Percentiles rank a stretch among this genome's conserved stretches.
Evolutionary conservation across 2,329 filamentous ascomycete species (phyloP).

Genomic region (Ramichloridium luteum): DNA sequence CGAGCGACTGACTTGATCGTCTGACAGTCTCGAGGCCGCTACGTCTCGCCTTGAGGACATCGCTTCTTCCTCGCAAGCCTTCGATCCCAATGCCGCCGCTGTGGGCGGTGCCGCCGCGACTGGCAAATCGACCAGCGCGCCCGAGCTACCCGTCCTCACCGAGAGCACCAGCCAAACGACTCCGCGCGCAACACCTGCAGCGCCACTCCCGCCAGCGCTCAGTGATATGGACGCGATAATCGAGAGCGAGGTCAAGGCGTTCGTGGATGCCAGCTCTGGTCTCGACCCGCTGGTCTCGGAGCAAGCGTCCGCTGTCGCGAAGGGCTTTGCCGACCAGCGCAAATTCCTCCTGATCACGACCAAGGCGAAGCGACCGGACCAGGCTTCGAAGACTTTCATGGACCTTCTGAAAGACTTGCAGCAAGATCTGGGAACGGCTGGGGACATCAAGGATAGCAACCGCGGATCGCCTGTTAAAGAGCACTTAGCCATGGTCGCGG

Average conservation of each 20-base stretch:
- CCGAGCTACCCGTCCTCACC: constrained; percentile 15
- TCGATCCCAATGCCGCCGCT: constrained; percentile 36
- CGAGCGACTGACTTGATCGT: constrained; percentile 37
- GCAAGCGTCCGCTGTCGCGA: constrained; percentile 54
- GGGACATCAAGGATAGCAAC: constrained; percentile 70
- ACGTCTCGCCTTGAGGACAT: constrained; percentile 95
- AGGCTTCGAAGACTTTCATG: constrained; percentile 55
- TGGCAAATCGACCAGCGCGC: constrained; percentile 23
- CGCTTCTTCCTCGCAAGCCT: constrained; percentile 54
- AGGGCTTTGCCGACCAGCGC: constrained; percentile 72
- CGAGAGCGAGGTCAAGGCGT: constrained; percentile 59
- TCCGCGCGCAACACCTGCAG: constrained; percentile 22
- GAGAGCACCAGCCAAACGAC: constrained; percentile 18
- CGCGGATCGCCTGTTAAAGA: constrained; percentile 62
- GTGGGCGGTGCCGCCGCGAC: constrained; percentile 8
- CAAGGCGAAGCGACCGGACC: constrained; percentile 83
- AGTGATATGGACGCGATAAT: constrained; percentile 80
- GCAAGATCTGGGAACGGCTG: constrained; percentile 65
- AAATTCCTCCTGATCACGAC: constrained; percentile 79
- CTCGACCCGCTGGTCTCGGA: constrained; percentile 53
- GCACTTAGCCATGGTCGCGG: constrained; percentile 75
- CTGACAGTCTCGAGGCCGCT: constrained; percentile 79
- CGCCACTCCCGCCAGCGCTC: constrained; percentile 59
- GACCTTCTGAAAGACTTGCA: constrained; percentile 80
- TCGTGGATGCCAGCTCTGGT: constrained; percentile 63